Conservation (phyloP, 78 protist species). For the Chrysochromulina tobinii region DNA sequence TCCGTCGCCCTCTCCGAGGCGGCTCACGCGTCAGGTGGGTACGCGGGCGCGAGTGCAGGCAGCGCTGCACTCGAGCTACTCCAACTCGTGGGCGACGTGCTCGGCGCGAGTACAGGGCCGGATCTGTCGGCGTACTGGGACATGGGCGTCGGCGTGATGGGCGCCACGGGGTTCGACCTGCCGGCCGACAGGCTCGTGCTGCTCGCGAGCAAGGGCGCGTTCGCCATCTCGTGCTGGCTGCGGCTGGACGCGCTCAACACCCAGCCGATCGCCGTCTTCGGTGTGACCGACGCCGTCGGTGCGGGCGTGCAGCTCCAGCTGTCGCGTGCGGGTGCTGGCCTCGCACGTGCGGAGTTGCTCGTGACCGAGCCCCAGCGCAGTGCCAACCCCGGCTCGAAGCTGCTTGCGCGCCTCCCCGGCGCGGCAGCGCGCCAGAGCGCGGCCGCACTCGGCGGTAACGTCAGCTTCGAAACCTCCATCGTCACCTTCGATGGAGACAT, state of each 20-base stretch:
- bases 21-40: background rate
- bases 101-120: background rate
- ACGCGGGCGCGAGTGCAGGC: background rate
- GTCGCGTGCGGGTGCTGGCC: too few species aligned
- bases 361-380: too few species aligned
- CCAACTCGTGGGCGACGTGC: background rate
- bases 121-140: background rate
- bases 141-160: background rate
- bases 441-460: too few species aligned
- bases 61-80: background rate
- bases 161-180: background rate
- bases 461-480: background rate
- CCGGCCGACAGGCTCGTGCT: background rate
- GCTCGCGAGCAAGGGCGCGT: background rate
- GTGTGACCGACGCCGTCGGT: background rate
- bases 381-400: too few species aligned
- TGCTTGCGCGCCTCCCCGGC: too few species aligned
- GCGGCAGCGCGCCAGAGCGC: too few species aligned
- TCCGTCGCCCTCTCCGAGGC: background rate
- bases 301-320: conserved; percentile 6
- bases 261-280: background rate
- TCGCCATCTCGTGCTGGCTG: background rate
- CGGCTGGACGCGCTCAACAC: background rate
- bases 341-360: too few species aligned
- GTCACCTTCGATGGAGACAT: background rate